Evolutionary conservation across 805 yeast species (phyloP).

Genomic region (Sporopachydermia lactativora): DNA sequence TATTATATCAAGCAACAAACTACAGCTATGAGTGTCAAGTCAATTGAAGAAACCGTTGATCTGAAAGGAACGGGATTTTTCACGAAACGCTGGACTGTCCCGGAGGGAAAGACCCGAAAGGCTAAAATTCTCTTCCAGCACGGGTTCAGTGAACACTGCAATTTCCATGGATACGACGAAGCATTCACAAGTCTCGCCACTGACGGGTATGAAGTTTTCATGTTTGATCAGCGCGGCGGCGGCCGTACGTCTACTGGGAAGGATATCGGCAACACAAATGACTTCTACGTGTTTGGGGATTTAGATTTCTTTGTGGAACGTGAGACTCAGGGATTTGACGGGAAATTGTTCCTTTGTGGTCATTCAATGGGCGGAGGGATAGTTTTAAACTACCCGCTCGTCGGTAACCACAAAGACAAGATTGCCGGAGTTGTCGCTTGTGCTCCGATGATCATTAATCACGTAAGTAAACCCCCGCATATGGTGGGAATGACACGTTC

Average conservation of each 20-base stretch:
- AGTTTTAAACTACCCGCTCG: conserved; percentile 42
- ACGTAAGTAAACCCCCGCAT: conserved; percentile 18
- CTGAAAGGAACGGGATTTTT: background rate
- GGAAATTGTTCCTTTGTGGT: conserved; percentile 41
- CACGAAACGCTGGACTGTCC: background rate
- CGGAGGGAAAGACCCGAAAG: background rate
- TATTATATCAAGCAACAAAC: too few relatives aligned
- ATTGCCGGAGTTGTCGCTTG: conserved; percentile 33
- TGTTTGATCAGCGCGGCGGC: conserved; percentile 66
- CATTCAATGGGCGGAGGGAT: conserved; percentile 82
- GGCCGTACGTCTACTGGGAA: conserved; percentile 48
- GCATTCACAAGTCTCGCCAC: background rate
- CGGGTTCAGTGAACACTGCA: conserved; percentile 3
- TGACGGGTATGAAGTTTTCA: conserved; percentile 48
- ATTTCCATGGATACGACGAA: background rate
- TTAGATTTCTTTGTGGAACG: conserved; percentile 40
- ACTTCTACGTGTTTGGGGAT: conserved; percentile 40
- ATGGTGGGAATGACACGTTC: too few relatives aligned
- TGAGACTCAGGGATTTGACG: conserved; percentile 24
- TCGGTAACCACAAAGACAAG: conserved; percentile 34
- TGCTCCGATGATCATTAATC: conserved; percentile 48
- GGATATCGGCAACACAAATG: conserved; percentile 41
- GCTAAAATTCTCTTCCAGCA: background rate
- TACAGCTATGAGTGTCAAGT: too few relatives aligned
- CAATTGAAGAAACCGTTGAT: background rate